Evolutionary conservation across 164 flowering plant genomes (phyloP).

Genomic region (Kalanchoe fedtschenkoi): DNA sequence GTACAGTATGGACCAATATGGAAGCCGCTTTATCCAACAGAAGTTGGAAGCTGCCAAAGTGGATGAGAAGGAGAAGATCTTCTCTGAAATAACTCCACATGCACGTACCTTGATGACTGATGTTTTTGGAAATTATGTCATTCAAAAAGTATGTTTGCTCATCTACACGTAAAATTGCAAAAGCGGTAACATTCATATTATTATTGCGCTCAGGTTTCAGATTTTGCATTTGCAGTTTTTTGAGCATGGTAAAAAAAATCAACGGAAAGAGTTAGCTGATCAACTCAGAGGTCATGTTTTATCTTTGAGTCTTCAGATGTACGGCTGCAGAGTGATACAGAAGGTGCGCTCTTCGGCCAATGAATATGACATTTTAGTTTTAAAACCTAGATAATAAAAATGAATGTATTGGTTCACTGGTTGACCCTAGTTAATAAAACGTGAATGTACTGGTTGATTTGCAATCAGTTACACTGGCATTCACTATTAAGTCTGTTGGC

Average conservation of each 20-base stretch:
- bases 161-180: neutral
- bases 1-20: slow-evolving; percentile 77
- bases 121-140: slow-evolving; percentile 77
- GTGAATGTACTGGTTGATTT: too few species aligned
- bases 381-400: neutral
- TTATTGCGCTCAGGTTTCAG: neutral
- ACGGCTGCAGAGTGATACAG: slow-evolving; percentile 91
- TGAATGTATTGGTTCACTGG: too few species aligned
- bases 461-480: too few species aligned
- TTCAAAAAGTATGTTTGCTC: slow-evolving; percentile 58
- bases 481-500: too few species aligned
- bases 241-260: slow-evolving; percentile 74
- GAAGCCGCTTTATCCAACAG: slow-evolving; percentile 76
- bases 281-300: slow-evolving; percentile 79
- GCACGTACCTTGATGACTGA: slow-evolving; percentile 55
- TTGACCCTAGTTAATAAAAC: too few species aligned
- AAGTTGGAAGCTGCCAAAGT: slow-evolving; percentile 43
- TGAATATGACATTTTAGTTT: slow-evolving; percentile 8
- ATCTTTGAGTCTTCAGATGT: slow-evolving; percentile 90
- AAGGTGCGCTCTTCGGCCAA: slow-evolving; percentile 38
- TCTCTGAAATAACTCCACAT: slow-evolving; percentile 47
- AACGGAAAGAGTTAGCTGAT: slow-evolving; percentile 62
- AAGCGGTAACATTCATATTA: neutral
- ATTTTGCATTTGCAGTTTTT: slow-evolving; percentile 54
- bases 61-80: slow-evolving; percentile 37